Evolutionary conservation across 805 yeast genomes (phyloP), one percentile per base, ranked within the genome.

Genomic region (Yarrowia yakushimensis): DNA sequence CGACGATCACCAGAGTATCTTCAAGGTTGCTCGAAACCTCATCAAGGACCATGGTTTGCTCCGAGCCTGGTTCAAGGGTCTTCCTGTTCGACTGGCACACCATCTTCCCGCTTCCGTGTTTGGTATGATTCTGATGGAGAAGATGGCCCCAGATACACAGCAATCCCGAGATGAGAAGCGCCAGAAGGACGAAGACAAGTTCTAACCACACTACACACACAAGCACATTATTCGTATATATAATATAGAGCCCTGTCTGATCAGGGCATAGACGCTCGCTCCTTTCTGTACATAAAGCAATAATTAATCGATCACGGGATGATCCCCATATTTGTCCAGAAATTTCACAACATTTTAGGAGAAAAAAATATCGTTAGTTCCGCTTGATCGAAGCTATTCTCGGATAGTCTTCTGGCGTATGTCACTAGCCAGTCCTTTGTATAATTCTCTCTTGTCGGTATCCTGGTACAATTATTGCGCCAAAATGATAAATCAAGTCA

Each of bases 141-240:
- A 39, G 30, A 20, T 55, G 48, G 61, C 61, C n/a, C 61, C 61
- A 5, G 61, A 55, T n/a, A 52, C 59, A 2, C 42, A 52, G 18
- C 18, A 12, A 8, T 52, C 59, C 3, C 42, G 59, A 36, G 59
- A 52, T 9, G 59, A 52, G 33, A 52, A 52, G 23, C 59, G 59
- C n/a, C 33, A 23, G 23, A 36, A 36, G 43, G 43, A 34, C 8
- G 59, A 52, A 8, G 57, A 65, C 59, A 67, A 65, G 66, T 48
- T 48, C 18, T 41, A 41, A 23, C 42, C n/a, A 34, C 18, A 28
- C 6, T 2, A 27, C 13, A 28, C 50, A 11, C 46, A 2, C 17
- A 43, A 18, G n/a, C 50, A 17, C 23, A 27, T 9, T 15, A 27
- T 15, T 17, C 34, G 23, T 28, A 45, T 45, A 45, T 45, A 45